A percentile compares a stretch with the other conserved stretches of the same genome.
phyloP scores from a whole-genome alignment of 345 rosid species.

The Boechera stricta region DNA sequence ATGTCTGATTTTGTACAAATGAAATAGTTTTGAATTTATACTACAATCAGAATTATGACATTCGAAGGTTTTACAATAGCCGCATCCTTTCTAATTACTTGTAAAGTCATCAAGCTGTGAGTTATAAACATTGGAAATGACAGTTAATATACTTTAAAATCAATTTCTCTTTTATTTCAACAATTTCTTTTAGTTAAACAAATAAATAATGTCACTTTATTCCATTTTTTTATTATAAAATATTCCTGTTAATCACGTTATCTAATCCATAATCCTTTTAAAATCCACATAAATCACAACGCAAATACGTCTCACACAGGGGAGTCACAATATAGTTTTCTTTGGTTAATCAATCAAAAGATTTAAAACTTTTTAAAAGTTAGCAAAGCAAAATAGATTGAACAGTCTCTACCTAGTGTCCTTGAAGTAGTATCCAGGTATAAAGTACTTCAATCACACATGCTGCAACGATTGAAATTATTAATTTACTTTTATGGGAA shows the following conservation, averaged over 20 bases:
- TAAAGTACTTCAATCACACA: background rate
- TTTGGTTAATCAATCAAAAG: background rate
- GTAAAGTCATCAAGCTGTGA: conserved; percentile 4
- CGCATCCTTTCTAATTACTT: conserved; percentile 14
- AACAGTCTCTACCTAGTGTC: conserved; percentile 7
- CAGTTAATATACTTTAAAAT: background rate
- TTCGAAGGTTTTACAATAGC: background rate
- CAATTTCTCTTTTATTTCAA: conserved; percentile 1
- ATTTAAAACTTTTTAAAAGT: background rate
- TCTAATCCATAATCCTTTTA: background rate
- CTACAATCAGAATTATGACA: background rate
- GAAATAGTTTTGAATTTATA: background rate
- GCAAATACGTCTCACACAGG: background rate
- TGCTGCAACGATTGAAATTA: background rate
- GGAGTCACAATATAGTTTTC: background rate
- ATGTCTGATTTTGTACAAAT: background rate
- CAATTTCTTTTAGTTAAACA: background rate
- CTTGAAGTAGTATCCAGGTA: background rate
- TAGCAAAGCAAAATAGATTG: background rate
- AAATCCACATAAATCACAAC: conserved; percentile 24
- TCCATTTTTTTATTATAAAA: background rate
- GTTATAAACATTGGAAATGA: conserved; percentile 7
- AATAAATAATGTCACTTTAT: background rate
- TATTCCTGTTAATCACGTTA: background rate
- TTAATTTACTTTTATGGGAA: background rate